Percentiles rank a stretch among this genome's conserved stretches.
These are phyloP conservation scores for Capsicum rhomboideum DNA, from an alignment of 257 asterid genomes.

Conservation along the genomic window DNA sequence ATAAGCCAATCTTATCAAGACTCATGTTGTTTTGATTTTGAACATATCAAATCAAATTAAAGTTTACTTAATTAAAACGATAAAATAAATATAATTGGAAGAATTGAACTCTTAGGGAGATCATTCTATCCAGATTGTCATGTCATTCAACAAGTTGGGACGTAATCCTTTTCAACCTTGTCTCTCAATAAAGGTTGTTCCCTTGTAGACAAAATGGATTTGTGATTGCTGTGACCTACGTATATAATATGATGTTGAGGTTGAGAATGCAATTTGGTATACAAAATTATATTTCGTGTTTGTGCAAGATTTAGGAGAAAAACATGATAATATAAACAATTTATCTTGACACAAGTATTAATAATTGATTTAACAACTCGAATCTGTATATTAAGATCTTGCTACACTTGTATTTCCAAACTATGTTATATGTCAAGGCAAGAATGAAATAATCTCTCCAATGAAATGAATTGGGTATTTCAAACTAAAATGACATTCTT, in stretches of 20 bases:
- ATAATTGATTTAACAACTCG: background rate
- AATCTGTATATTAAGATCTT: background rate
- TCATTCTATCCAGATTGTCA: background rate
- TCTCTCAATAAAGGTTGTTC: background rate
- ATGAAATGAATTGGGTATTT: background rate
- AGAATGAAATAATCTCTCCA: background rate
- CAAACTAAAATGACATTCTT: background rate
- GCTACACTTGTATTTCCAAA: background rate
- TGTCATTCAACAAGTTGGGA: background rate
- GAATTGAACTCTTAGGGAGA: background rate
- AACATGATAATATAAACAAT: background rate
- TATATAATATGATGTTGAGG: background rate
- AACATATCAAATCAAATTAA: background rate
- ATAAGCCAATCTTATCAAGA: background rate
- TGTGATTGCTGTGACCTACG: background rate
- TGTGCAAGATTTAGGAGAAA: background rate
- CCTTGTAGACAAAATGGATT: background rate
- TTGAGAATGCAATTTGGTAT: background rate
- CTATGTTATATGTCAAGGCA: background rate
- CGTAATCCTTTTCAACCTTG: background rate
- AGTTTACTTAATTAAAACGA: background rate
- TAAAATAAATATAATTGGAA: background rate
- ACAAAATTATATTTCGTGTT: background rate
- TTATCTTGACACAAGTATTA: background rate
- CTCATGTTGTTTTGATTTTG: background rate